Percentiles rank a stretch among this genome's conserved stretches.
Conservation (phyloP, 2,329 filamentous ascomycete genomes). For the Gliomastix tumulicola region DNA sequence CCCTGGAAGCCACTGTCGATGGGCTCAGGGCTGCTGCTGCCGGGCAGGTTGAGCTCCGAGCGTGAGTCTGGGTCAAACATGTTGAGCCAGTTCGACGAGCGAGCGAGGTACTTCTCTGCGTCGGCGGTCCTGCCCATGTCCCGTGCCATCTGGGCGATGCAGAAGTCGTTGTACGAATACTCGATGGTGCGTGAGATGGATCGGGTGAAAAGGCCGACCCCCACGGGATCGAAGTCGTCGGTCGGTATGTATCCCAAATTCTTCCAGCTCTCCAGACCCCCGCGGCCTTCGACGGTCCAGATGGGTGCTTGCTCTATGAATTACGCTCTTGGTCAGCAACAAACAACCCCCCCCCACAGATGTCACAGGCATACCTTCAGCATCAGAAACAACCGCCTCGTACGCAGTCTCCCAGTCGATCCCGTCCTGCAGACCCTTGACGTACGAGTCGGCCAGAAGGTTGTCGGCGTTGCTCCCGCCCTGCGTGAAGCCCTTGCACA, state of each 20-base stretch:
- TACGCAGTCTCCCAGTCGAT: slow-evolving; percentile 67
- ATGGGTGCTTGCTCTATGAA: slow-evolving; percentile 37
- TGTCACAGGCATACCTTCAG: slow-evolving; percentile 44
- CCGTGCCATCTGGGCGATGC: slow-evolving; percentile 56
- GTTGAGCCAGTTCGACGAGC: slow-evolving; percentile 63
- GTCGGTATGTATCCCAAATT: slow-evolving; percentile 63
- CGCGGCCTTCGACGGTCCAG: slow-evolving; percentile 66
- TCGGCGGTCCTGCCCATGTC: slow-evolving; percentile 46
- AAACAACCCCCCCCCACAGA: neutral
- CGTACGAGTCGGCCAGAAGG: slow-evolving; percentile 60
- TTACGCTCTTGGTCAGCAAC: neutral
- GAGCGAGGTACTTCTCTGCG: slow-evolving; percentile 49
- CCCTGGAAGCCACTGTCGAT: slow-evolving; percentile 49
- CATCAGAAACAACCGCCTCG: slow-evolving; percentile 66
- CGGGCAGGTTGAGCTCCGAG: slow-evolving; percentile 25
- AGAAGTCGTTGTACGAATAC: slow-evolving; percentile 75
- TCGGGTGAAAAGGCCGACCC: slow-evolving; percentile 59
- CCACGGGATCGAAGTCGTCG: slow-evolving; percentile 57
- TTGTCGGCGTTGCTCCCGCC: slow-evolving; percentile 73
- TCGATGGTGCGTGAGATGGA: slow-evolving; percentile 70
- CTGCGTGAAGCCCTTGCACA: slow-evolving; percentile 70
- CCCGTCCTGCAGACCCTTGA: slow-evolving; percentile 60
- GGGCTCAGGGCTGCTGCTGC: slow-evolving; percentile 20
- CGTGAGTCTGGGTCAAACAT: slow-evolving; percentile 42
- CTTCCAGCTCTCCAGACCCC: slow-evolving; percentile 67